phyloP scores from a whole-genome alignment of 2,329 filamentous ascomycete species.

The Botrytis byssoidea region DNA sequence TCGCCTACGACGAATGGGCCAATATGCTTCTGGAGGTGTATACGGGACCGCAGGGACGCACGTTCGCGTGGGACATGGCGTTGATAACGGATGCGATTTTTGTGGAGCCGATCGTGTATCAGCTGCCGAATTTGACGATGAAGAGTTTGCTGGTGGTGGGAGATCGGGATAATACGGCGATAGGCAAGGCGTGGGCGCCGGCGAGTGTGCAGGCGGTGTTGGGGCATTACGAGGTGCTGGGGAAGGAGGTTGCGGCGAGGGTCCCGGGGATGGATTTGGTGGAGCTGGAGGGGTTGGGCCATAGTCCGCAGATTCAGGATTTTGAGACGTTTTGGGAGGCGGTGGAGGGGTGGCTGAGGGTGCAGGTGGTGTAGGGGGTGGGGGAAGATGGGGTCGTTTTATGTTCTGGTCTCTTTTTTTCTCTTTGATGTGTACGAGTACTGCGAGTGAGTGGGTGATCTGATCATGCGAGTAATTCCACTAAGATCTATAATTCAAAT shows the following conservation, averaged over 20 bases:
- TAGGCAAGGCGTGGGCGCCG: conserved; percentile 51
- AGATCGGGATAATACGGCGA: conserved; percentile 42
- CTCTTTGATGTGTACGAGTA: background rate
- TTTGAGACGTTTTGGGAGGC: conserved; percentile 38
- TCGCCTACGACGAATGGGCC: conserved; percentile 52
- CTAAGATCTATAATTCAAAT: background rate
- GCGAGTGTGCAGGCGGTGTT: conserved; percentile 45
- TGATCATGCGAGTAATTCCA: background rate
- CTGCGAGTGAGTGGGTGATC: background rate
- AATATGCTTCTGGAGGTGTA: conserved; percentile 54
- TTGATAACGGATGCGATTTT: conserved; percentile 20
- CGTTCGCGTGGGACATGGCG: conserved; percentile 24
- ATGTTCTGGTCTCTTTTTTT: background rate
- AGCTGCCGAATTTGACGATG: conserved; percentile 22
- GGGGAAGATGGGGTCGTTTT: background rate
- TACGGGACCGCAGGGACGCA: conserved; percentile 40
- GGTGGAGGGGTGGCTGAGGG: background rate
- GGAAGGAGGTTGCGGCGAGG: conserved; percentile 44
- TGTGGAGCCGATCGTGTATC: conserved; percentile 19
- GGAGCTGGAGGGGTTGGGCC: conserved; percentile 49
- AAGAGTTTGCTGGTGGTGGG: conserved; percentile 23
- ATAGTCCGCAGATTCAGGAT: conserved; percentile 54
- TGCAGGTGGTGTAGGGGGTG: background rate
- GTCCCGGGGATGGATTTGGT: conserved; percentile 47
- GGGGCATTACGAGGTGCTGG: conserved; percentile 51